These are phyloP conservation scores for Blakeslea trispora DNA, from an alignment of 371 early-diverging fungal species.

Conservation along the genomic window DNA sequence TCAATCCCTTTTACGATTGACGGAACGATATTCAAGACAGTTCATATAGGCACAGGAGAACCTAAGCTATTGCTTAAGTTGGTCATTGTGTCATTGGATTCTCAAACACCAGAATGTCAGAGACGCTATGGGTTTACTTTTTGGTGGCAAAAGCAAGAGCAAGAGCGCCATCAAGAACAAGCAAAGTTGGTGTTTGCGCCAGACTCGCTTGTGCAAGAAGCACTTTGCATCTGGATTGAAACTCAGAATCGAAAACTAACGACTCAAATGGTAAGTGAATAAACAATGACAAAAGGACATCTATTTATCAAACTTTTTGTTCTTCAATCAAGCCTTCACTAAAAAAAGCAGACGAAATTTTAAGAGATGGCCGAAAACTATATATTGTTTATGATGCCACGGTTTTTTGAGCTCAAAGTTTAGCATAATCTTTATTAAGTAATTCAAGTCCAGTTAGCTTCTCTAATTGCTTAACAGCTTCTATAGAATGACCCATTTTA, in stretches of 20 bases:
- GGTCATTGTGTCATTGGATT: background rate
- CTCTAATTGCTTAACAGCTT: conserved; percentile 63
- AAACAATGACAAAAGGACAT: background rate
- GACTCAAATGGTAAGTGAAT: conserved; percentile 13
- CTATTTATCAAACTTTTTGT: too few relatives aligned
- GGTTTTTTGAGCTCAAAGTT: conserved; percentile 20
- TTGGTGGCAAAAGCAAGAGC: conserved; percentile 6
- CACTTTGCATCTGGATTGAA: conserved; percentile 6
- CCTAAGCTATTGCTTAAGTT: conserved; percentile 14
- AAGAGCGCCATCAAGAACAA: conserved; percentile 12
- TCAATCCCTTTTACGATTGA: background rate
- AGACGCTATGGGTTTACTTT: conserved; percentile 27
- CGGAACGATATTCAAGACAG: conserved; percentile 7
- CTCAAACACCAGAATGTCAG: conserved; percentile 4
- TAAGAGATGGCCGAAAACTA: conserved; percentile 24
- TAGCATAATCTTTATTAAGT: conserved; percentile 18
- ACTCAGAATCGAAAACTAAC: background rate
- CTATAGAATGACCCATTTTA: conserved; percentile 55
- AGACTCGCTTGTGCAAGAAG: conserved; percentile 16
- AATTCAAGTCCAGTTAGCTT: conserved; percentile 38
- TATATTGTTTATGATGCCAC: conserved; percentile 23
- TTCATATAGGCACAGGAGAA: conserved; percentile 2
- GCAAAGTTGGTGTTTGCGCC: conserved; percentile 23
- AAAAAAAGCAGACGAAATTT: conserved; percentile 20
- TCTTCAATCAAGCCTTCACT: conserved; percentile 28